Evolutionary conservation across 257 asterid genomes (phyloP).

Genomic region (Ligustrum vulgare): DNA sequence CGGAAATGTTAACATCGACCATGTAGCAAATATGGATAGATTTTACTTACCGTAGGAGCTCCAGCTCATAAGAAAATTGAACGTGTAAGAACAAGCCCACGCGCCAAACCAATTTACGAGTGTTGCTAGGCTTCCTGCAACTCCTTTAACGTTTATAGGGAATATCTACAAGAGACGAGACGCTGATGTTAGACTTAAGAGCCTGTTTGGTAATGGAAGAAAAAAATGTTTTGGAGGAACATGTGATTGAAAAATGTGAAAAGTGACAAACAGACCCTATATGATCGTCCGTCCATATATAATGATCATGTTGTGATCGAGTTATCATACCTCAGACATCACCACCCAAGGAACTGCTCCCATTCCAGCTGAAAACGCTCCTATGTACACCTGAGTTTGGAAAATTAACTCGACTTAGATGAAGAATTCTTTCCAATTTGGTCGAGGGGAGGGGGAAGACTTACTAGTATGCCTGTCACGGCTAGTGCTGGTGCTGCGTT

Average conservation of each 20-base stretch:
- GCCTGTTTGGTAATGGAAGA: too few species aligned
- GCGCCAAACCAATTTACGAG: slow-evolving; percentile 95
- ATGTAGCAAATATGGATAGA: neutral
- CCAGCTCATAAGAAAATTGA: slow-evolving; percentile 93
- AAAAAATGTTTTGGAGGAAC: too few species aligned
- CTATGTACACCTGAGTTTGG: slow-evolving; percentile 68
- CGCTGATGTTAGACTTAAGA: slow-evolving; percentile 1
- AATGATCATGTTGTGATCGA: neutral
- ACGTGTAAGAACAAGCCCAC: slow-evolving; percentile 87
- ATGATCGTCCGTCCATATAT: neutral
- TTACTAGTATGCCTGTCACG: slow-evolving; percentile 83
- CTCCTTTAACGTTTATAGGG: slow-evolving; percentile 91
- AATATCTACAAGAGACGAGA: slow-evolving; percentile 50
- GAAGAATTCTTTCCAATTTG: slow-evolving; percentile 7
- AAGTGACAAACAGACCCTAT: too few species aligned
- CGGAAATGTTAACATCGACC: neutral
- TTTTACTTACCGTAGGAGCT: slow-evolving; percentile 63
- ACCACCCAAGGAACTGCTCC: slow-evolving; percentile 99
- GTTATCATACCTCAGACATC: slow-evolving; percentile 82
- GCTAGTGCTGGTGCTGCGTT: slow-evolving; percentile 70
- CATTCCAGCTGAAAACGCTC: slow-evolving; percentile 86
- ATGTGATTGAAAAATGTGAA: too few species aligned
- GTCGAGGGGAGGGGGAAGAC: neutral
- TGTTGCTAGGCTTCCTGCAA: slow-evolving; percentile 91
- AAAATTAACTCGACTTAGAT: slow-evolving; percentile 13